Percentiles rank a stretch among this genome's conserved stretches.
Evolutionary conservation across 2,329 filamentous ascomycete species (phyloP).

Genomic region (Rhexocercosporidium sp.): DNA sequence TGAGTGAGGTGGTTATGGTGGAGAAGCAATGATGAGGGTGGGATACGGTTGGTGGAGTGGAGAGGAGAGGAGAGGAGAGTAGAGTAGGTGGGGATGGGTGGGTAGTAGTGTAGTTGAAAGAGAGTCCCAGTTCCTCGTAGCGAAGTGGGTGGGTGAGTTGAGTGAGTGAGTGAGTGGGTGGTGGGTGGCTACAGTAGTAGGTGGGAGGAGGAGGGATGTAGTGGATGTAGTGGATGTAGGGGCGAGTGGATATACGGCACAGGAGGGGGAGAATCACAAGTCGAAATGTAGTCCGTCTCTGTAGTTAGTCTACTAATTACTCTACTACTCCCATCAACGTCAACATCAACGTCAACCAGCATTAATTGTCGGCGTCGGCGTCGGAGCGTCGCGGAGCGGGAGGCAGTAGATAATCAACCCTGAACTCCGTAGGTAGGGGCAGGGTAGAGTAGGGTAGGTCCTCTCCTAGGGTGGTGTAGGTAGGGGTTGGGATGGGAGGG

Average conservation of each 20-base stretch:
- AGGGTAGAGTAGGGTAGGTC: background rate
- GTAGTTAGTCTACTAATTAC: no score
- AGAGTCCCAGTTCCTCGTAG: no score
- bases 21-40: conserved; percentile 12
- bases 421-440: background rate
- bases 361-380: no score
- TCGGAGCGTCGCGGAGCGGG: background rate
- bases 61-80: no score
- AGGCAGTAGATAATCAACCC: conserved; percentile 8
- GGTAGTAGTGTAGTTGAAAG: no score
- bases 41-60: conserved; percentile 14
- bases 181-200: background rate
- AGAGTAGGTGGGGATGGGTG: no score
- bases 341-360: no score
- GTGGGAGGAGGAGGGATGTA: conserved; percentile 8
- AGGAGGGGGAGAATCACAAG: background rate
- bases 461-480: background rate
- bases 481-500: no score
- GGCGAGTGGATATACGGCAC: background rate
- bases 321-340: no score
- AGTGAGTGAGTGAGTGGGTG: background rate
- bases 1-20: conserved; percentile 1
- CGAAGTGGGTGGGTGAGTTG: no score
- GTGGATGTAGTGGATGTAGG: background rate
- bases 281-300: no score